Percentiles rank a stretch among this genome's conserved stretches.
These are phyloP conservation scores for Priceomyces castillae DNA, from an alignment of 805 yeast species.

Conservation along the genomic window DNA sequence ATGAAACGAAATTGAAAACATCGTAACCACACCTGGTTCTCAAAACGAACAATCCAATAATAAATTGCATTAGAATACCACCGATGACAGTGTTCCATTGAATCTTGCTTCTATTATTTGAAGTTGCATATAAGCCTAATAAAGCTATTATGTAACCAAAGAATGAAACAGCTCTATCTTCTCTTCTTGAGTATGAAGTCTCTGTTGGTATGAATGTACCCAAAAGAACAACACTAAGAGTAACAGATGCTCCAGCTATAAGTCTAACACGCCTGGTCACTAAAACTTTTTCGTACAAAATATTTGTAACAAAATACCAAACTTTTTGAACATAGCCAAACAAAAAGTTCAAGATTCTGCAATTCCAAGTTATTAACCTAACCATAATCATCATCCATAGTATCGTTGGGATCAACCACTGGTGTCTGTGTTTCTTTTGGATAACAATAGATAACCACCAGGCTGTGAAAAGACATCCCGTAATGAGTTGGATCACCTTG, in stretches of 20 bases:
- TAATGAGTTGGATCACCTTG: slow-evolving; percentile 18
- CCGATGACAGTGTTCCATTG: slow-evolving; percentile 60
- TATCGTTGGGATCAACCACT: slow-evolving; percentile 59
- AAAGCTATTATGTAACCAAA: slow-evolving; percentile 52
- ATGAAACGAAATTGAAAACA: slow-evolving; percentile 58
- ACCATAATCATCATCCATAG: slow-evolving; percentile 50
- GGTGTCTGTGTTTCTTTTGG: slow-evolving; percentile 46
- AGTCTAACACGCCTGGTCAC: slow-evolving; percentile 41
- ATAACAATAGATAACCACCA: slow-evolving; percentile 58
- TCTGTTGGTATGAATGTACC: slow-evolving; percentile 55
- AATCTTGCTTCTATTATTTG: slow-evolving; percentile 43
- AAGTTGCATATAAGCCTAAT: slow-evolving; percentile 42
- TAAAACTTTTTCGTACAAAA: slow-evolving; percentile 37
- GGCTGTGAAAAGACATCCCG: slow-evolving; percentile 44
- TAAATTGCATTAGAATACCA: slow-evolving; percentile 58
- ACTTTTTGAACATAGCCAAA: slow-evolving; percentile 16
- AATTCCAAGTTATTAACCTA: slow-evolving; percentile 50
- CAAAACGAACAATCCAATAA: slow-evolving; percentile 58
- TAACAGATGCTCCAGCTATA: slow-evolving; percentile 42
- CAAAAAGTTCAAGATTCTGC: slow-evolving; percentile 25
- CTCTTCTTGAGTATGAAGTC: slow-evolving; percentile 43
- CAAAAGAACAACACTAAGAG: slow-evolving; percentile 47
- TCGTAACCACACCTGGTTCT: slow-evolving; percentile 60
- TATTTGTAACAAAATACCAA: slow-evolving; percentile 33
- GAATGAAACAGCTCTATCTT: slow-evolving; percentile 57